Evolutionary conservation across 202 grass and related monocot species (phyloP).

Genomic region (Zoysia matrella): DNA sequence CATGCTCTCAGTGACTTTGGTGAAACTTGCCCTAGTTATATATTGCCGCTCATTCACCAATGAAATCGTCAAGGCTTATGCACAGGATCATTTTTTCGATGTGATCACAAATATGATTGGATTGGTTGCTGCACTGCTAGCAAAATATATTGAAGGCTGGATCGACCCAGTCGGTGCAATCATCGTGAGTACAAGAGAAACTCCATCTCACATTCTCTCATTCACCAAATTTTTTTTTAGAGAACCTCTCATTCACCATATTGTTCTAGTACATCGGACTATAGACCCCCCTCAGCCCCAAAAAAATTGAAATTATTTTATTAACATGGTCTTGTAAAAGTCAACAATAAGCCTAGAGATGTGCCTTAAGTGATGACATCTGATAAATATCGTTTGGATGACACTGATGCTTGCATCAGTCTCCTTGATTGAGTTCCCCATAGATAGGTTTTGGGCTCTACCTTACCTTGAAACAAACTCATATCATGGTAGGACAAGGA

Average conservation of each 20-base stretch:
- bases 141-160: constrained; percentile 80
- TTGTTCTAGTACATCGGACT: neutral
- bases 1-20: constrained; percentile 86
- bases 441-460: neutral
- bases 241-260: no score
- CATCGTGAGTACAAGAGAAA: constrained; percentile 62
- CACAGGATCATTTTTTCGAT: constrained; percentile 96
- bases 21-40: constrained; percentile 79
- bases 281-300: neutral
- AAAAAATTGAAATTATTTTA: neutral
- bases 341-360: constrained; percentile 1
- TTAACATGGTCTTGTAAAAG: neutral
- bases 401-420: neutral
- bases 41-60: constrained; percentile 96
- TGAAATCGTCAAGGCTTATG: constrained; percentile 97
- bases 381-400: neutral
- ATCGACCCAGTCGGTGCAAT: constrained; percentile 94
- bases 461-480: neutral
- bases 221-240: no score
- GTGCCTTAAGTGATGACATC: neutral
- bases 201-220: neutral
- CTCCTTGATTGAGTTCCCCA: neutral
- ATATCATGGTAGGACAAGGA: neutral
- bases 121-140: constrained; percentile 84
- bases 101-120: constrained; percentile 97